Conservation (phyloP, 306 rosid species). For the Pterocarpus santalinus region DNA sequence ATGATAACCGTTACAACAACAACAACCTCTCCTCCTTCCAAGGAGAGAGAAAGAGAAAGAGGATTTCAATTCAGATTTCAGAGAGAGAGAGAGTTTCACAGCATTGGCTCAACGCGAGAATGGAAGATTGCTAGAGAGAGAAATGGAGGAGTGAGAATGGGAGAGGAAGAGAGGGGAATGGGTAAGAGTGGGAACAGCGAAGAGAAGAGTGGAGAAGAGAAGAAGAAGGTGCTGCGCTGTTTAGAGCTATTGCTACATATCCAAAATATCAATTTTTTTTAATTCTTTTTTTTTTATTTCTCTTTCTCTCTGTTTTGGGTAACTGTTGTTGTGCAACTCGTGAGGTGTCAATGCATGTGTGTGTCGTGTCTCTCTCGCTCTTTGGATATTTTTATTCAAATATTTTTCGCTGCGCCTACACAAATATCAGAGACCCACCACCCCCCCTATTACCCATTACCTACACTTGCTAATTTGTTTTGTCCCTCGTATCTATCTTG, state of each 20-base stretch:
- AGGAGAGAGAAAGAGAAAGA: conserved; percentile 43
- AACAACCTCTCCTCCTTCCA: conserved; percentile 48
- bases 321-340: neutral
- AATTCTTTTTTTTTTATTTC: neutral
- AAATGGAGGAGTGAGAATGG: neutral
- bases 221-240: conserved; percentile 5
- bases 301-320: neutral
- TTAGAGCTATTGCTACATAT: conserved; percentile 42
- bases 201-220: neutral
- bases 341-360: conserved; percentile 8
- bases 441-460: no score
- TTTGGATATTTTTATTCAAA: neutral
- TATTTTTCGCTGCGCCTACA: neutral
- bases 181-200: neutral
- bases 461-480: no score
- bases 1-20: neutral
- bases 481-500: no score
- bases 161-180: neutral
- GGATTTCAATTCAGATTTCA: conserved; percentile 32
- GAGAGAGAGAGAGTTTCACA: conserved; percentile 26
- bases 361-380: neutral
- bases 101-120: conserved; percentile 28
- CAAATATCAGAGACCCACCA: no score
- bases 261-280: conserved; percentile 14
- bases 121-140: conserved; percentile 2